Percentiles rank a stretch among this genome's conserved stretches.
phyloP scores from a whole-genome alignment of 257 asterid species.

The Penstemon newberryi region DNA sequence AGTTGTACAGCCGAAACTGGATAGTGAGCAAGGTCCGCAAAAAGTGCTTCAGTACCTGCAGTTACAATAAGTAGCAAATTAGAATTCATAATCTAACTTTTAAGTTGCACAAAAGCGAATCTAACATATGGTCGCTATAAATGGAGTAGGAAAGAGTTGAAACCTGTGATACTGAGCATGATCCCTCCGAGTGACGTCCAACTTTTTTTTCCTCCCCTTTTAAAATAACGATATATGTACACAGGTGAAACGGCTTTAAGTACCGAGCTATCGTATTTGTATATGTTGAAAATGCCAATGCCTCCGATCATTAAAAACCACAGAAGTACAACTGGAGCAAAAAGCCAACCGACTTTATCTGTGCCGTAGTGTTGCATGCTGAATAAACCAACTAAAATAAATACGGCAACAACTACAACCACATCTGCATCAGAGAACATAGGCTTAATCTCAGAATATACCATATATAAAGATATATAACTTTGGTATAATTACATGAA shows the following conservation, averaged over 20 bases:
- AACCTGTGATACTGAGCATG: slow-evolving; percentile 98
- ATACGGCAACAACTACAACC: slow-evolving; percentile 78
- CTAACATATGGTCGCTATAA: background rate
- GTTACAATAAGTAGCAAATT: slow-evolving; percentile 20
- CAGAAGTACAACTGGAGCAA: slow-evolving; percentile 85
- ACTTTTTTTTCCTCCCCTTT: slow-evolving; percentile 50
- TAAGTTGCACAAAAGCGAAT: background rate
- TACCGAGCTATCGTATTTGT: slow-evolving; percentile 73
- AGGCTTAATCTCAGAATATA: background rate
- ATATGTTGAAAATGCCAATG: slow-evolving; percentile 79
- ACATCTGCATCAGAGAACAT: slow-evolving; percentile 54
- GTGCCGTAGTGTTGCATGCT: slow-evolving; percentile 96
- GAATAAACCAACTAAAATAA: slow-evolving; percentile 81
- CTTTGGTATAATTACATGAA: background rate
- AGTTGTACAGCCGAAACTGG: slow-evolving; percentile 71
- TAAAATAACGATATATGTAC: slow-evolving; percentile 66
- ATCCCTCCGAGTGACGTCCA: slow-evolving; percentile 96
- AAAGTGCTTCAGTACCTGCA: slow-evolving; percentile 81
- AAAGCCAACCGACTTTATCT: slow-evolving; percentile 92
- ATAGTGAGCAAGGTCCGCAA: slow-evolving; percentile 76
- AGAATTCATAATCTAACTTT: slow-evolving; percentile 15
- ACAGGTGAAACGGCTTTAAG: slow-evolving; percentile 82
- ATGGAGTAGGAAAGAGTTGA: background rate
- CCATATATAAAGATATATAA: background rate
- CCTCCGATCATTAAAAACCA: slow-evolving; percentile 96